Evolutionary conservation across 2,329 filamentous ascomycete species (phyloP).

Genomic region (Epichloe glyceriae): DNA sequence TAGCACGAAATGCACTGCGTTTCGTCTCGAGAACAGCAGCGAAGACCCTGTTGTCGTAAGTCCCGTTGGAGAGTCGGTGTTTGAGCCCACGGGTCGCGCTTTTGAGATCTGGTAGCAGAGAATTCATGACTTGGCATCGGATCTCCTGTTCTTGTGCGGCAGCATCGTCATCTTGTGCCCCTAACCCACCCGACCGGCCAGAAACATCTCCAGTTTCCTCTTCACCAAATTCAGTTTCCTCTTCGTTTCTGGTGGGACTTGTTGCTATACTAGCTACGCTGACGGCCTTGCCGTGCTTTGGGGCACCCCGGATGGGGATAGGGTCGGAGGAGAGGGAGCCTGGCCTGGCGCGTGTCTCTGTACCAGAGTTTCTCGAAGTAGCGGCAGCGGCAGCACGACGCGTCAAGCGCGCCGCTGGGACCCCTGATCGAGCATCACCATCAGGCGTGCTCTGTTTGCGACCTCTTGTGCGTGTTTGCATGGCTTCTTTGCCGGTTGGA

Average conservation of each 20-base stretch:
- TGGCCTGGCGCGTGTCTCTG: background rate
- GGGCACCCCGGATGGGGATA: constrained; percentile 2
- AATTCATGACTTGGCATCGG: background rate
- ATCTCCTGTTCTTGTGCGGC: background rate
- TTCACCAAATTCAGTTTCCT: background rate
- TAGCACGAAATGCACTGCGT: background rate
- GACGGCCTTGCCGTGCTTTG: background rate
- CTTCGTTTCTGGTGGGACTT: background rate
- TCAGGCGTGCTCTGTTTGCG: background rate
- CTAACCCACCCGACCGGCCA: background rate
- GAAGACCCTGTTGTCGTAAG: background rate
- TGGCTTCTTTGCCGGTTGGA: background rate
- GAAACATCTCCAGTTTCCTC: background rate
- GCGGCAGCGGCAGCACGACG: background rate
- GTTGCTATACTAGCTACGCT: constrained; percentile 4
- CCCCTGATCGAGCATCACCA: background rate
- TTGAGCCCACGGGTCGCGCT: constrained; percentile 4
- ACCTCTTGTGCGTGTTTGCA: background rate
- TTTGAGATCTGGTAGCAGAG: constrained; percentile 1
- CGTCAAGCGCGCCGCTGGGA: background rate
- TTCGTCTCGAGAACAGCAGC: background rate
- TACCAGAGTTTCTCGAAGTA: background rate
- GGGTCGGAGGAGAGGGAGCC: background rate
- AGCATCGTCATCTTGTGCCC: background rate
- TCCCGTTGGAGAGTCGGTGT: background rate